phyloP scores from a whole-genome alignment of 2,329 filamentous ascomycete species.

The Bipolaris sorokiniana region DNA sequence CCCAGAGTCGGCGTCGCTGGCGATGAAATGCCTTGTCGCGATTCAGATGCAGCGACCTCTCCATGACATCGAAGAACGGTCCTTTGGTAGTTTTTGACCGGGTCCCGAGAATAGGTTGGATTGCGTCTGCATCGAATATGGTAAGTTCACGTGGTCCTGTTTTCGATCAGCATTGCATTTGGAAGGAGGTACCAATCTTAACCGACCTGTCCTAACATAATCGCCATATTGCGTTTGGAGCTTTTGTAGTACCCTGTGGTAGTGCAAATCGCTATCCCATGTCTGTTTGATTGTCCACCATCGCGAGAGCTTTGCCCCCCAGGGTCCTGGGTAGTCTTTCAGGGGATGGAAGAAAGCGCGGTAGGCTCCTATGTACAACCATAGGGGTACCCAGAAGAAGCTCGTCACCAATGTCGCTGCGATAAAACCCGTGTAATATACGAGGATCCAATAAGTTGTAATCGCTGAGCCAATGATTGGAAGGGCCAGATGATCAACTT shows the following conservation, averaged over 20 bases:
- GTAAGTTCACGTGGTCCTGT: conserved; percentile 34
- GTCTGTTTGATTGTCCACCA: conserved; percentile 32
- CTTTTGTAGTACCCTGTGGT: conserved; percentile 25
- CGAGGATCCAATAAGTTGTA: conserved; percentile 17
- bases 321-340: conserved; percentile 28
- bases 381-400: conserved; percentile 27
- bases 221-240: conserved; percentile 34
- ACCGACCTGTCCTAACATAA: conserved; percentile 34
- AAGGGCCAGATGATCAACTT: conserved; percentile 26
- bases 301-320: conserved; percentile 30
- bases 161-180: conserved; percentile 6
- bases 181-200: neutral
- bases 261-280: conserved; percentile 22
- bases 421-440: conserved; percentile 14
- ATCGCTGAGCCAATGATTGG: conserved; percentile 16
- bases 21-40: conserved; percentile 35
- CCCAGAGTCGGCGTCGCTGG: conserved; percentile 37
- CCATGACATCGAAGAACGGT: conserved; percentile 32
- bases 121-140: conserved; percentile 31
- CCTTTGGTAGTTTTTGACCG: conserved; percentile 36
- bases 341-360: conserved; percentile 36
- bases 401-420: conserved; percentile 16
- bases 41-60: conserved; percentile 34
- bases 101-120: conserved; percentile 27
- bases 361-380: conserved; percentile 29